Evolutionary conservation across 306 rosid species (phyloP).

Genomic region (Trifolium subterraneum): DNA sequence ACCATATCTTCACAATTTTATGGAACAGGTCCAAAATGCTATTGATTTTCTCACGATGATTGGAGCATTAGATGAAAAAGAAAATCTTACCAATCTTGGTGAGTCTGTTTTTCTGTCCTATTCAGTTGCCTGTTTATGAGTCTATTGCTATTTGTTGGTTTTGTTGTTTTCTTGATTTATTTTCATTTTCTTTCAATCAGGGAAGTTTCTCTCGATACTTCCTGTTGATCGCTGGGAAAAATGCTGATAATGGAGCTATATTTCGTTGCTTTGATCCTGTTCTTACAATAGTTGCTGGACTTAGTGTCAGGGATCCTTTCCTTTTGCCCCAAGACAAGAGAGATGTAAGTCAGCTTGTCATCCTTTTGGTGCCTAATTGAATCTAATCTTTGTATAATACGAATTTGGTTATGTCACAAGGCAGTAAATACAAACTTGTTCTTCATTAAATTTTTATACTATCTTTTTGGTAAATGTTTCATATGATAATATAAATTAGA

Average conservation of each 20-base stretch:
- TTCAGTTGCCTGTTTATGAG: constrained; percentile 11
- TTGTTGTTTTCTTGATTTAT: constrained; percentile 27
- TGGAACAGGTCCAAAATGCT: constrained; percentile 92
- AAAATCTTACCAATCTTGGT: constrained; percentile 87
- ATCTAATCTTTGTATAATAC: background rate
- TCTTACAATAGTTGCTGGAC: constrained; percentile 91
- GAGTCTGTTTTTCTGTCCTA: constrained; percentile 43
- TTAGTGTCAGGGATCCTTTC: constrained; percentile 97
- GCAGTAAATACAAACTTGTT: constrained; percentile 13
- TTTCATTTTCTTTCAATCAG: constrained; percentile 51
- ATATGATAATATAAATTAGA: constrained; percentile 30
- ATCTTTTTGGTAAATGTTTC: constrained; percentile 14
- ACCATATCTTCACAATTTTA: constrained; percentile 39
- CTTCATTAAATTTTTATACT: constrained; percentile 7
- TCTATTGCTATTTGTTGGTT: constrained; percentile 21
- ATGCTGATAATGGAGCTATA: constrained; percentile 93
- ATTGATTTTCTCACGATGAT: constrained; percentile 87
- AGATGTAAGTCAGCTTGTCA: constrained; percentile 67
- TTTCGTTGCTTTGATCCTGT: constrained; percentile 97
- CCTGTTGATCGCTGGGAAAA: constrained; percentile 98
- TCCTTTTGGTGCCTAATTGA: constrained; percentile 38
- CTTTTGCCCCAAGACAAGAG: constrained; percentile 96
- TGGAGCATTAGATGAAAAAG: constrained; percentile 92
- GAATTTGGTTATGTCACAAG: constrained; percentile 36
- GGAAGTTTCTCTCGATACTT: constrained; percentile 87